Conservation (phyloP, 2,329 filamentous ascomycete species). For the Penicillium glabrum region DNA sequence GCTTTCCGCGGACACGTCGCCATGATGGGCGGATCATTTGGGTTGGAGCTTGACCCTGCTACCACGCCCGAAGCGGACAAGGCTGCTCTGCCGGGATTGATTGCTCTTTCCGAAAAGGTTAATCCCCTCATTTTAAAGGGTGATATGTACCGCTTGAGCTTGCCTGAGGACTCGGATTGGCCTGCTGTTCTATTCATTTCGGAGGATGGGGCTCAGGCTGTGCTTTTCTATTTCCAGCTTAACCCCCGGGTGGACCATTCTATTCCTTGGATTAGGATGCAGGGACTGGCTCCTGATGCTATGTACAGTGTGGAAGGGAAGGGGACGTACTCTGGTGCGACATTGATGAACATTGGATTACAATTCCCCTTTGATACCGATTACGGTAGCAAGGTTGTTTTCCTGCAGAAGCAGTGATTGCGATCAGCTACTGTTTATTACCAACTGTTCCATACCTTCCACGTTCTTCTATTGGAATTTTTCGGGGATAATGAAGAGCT, state of each 20-base stretch:
- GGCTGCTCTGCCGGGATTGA: slow-evolving; percentile 54
- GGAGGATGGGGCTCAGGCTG: slow-evolving; percentile 49
- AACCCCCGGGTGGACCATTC: slow-evolving; percentile 54
- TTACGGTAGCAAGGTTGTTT: slow-evolving; percentile 59
- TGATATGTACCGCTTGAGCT: slow-evolving; percentile 59
- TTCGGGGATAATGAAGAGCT: not conserved
- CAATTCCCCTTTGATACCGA: slow-evolving; percentile 55
- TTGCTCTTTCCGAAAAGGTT: slow-evolving; percentile 55
- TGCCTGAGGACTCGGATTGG: slow-evolving; percentile 62
- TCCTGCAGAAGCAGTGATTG: slow-evolving; percentile 51
- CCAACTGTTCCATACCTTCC: too few species aligned
- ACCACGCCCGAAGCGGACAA: slow-evolving; percentile 54
- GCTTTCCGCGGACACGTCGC: slow-evolving; percentile 65
- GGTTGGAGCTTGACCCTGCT: slow-evolving; percentile 61
- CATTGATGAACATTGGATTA: slow-evolving; percentile 63
- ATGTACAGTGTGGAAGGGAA: slow-evolving; percentile 57
- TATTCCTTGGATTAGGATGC: slow-evolving; percentile 53
- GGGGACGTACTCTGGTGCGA: slow-evolving; percentile 56
- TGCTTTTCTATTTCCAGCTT: slow-evolving; percentile 64
- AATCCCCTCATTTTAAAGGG: slow-evolving; percentile 61
- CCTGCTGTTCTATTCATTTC: slow-evolving; percentile 62
- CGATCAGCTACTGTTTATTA: too few species aligned
- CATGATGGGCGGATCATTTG: slow-evolving; percentile 68
- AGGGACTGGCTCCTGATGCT: slow-evolving; percentile 57
- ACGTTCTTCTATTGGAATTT: too few species aligned